Evolutionary conservation across 345 rosid genomes (phyloP), one percentile per base, ranked within the genome.

Genomic region (Acer yangbiense): DNA sequence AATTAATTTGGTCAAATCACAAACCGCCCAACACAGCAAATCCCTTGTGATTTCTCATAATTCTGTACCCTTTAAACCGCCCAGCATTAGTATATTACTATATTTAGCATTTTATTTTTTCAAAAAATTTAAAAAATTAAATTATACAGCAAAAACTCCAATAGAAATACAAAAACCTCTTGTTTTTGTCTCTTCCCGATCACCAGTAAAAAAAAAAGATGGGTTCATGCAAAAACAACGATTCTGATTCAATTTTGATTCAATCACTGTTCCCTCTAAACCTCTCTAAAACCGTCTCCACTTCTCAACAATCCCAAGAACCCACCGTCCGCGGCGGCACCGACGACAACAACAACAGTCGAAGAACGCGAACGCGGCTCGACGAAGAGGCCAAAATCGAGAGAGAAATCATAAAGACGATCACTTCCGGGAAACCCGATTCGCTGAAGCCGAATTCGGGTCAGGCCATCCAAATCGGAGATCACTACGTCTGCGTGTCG

Each of bases 361-460:
- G 20, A 20, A 35, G 3, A 23, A 13, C 43, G 43, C 73, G 17
- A 16, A 27, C 29, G 23, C 25, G 27, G 64, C 76, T 60, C 13
- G 9, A 66, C 3, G 69, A 74, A 11, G 77, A 74, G 69, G 77
- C 69, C 43, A 46, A 25, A 14, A 44, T 74, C 69, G 77, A 74
- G 69, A 46, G 77, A 17, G 77, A 74, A 48, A 74, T 74, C 60
- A 29, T 46, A 0, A 44, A 46, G 44, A 61, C 69, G 0, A 74
- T 74, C 44, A 25, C 46, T 1, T 18, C 43, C 5, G 77, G 77
- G 20, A 17, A 41, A 46, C 23, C 44, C 77, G 77, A 74, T 20
- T 62, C 69, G 69, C 52, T 74, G 77, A 62, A 74, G 27, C 77
- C 77, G 10, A 74, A 74, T 18, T 74, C 77, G 69, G 77, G 77